Percentiles rank a stretch among this genome's conserved stretches.
Evolutionary conservation across 1,139 yeast species (phyloP).

Genomic region (Taphrina pruni): DNA sequence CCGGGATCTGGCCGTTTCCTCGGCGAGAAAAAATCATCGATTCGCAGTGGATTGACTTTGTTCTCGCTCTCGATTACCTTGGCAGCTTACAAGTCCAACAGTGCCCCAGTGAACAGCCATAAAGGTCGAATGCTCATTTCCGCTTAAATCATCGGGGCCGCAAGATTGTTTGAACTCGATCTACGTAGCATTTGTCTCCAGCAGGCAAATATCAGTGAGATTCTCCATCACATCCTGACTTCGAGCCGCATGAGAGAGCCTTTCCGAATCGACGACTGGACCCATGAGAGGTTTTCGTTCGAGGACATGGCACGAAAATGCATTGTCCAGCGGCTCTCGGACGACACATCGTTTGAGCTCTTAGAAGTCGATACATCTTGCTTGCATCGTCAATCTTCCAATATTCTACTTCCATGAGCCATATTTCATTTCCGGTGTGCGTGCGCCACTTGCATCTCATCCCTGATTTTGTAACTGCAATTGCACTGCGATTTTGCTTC

Average conservation of each 20-base stretch:
- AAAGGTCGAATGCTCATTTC: background rate
- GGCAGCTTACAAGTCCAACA: background rate
- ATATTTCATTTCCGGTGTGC: background rate
- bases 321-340: background rate
- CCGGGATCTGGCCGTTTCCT: background rate
- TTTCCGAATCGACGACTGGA: background rate
- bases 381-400: background rate
- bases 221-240: background rate
- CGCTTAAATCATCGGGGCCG: background rate
- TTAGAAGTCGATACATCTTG: background rate
- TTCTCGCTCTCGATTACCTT: background rate
- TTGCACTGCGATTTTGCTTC: too few species aligned
- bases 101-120: background rate
- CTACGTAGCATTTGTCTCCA: background rate
- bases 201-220: background rate
- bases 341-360: background rate
- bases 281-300: background rate
- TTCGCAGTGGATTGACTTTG: background rate
- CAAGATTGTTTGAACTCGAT: background rate
- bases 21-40: background rate
- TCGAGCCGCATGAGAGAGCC: background rate
- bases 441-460: background rate
- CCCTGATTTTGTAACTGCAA: too few species aligned
- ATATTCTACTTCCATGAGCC: background rate
- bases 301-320: background rate